Evolutionary conservation across 2,329 filamentous ascomycete genomes (phyloP).

Genomic region (Fusarium floridanum): DNA sequence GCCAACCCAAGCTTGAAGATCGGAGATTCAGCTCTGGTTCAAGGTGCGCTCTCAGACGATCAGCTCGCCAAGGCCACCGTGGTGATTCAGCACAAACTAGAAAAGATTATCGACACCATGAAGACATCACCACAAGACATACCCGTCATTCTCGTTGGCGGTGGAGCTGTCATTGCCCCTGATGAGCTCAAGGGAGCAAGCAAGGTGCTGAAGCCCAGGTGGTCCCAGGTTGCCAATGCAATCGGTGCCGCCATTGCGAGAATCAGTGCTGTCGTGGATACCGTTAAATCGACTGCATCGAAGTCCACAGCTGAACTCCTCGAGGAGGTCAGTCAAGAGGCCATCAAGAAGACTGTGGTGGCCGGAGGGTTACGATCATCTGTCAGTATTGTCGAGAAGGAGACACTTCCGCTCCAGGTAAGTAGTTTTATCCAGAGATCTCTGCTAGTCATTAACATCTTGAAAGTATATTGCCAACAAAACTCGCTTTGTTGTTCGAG

Average conservation of each 20-base stretch:
- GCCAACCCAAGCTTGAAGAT: constrained; percentile 52
- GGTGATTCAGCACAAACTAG: constrained; percentile 64
- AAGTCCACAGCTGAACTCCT: constrained; percentile 54
- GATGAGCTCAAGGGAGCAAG: constrained; percentile 68
- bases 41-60: constrained; percentile 46
- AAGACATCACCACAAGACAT: constrained; percentile 72
- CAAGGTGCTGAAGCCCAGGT: constrained; percentile 67
- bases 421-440: constrained; percentile 3
- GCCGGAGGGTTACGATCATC: constrained; percentile 60
- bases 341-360: constrained; percentile 58
- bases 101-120: constrained; percentile 70
- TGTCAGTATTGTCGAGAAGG: constrained; percentile 64
- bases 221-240: constrained; percentile 72
- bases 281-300: constrained; percentile 61
- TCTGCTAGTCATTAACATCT: constrained; percentile 10
- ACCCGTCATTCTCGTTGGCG: constrained; percentile 72
- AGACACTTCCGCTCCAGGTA: constrained; percentile 66
- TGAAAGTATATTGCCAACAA: constrained; percentile 64
- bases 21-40: constrained; percentile 56
- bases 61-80: constrained; percentile 55
- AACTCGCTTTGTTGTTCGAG: constrained; percentile 68
- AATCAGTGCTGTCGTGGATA: constrained; percentile 67
- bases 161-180: constrained; percentile 71
- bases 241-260: constrained; percentile 74
- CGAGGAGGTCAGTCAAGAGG: constrained; percentile 55